Evolutionary conservation across 495 filamentous ascomycete genomes (phyloP), one percentile per base, ranked within the genome.

Genomic region (Antarctomyces pellizariae): DNA sequence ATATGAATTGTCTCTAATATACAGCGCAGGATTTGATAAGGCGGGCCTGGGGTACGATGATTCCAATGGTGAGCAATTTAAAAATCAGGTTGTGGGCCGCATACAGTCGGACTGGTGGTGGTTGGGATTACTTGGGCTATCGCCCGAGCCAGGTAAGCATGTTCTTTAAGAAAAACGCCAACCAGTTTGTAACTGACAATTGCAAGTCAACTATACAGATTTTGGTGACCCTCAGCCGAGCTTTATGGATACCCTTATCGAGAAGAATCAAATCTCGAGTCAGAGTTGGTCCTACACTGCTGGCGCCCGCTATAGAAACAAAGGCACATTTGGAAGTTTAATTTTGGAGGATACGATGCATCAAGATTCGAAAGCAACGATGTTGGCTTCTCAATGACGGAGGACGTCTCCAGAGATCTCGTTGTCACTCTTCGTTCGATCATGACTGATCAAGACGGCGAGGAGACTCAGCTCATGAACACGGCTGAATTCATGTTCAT

Each of bases 311-410:
- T 67, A 67, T 36, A 54, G 47, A 13, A 39, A 56, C 9, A 55
- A 55, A 25, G 42, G 50, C 22, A 56, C 62, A 3, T 51, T 57
- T 23, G 54, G 49, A n/a, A 57, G 55, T 25, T 42, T 69, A 8
- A 63, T 62, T 52, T 69, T 18, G 63, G 62, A 5, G 64, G 64
- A 3, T 64, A 65, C 34, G 63, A 69, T 36, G 31, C 46, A 3
- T 54, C 58, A 1, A 45, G 56, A 10, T 64, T 62, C 36, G 41
- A 40, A 5, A 45, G 54, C 4, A 65, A 62, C 34, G 34, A 53
- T 19, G 32, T 59, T 14, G 47, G 47, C 4, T 59, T 66, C 30
- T 43, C 38, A 7, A 59, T 67, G 44, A 50, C 50, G 1, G 46
- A 43, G 0, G 57, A 65, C 34, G 38, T 51, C 16, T 46, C 52